Base-by-base conservation (phyloP, 2,329 filamentous ascomycete genomes). In the Phaeosphaeriaceae sp. region DNA sequence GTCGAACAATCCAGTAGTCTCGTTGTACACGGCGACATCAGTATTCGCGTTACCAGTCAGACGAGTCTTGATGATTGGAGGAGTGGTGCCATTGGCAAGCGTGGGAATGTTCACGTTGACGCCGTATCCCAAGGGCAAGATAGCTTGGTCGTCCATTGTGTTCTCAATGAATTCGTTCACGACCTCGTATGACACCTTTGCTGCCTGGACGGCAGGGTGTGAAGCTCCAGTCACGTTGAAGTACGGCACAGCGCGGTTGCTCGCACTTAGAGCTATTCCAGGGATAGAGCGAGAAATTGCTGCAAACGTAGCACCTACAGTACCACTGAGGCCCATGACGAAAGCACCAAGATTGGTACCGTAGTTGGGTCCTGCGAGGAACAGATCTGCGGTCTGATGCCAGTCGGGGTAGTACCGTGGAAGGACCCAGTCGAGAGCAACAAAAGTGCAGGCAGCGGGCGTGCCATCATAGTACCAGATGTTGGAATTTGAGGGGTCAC, bases 391-490 rank as follows among this genome's bases (percentile, higher is more conserved):
- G 1, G 78, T 77, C 65, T 83, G 80, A 65, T 82, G 76, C 66
- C 80, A 83, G 15, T 68, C 74, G 1, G 61, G 59, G 25, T 70
- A 71, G 56, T 72, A 64, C 3, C 65, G 64, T 4, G 84, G 84
- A 17, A 87, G 76, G 9, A 87, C 82, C 46, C 83, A 85, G 74
- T 87, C 84, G 6, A 87, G 78, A 1, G 81, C 84, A 5, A 87
- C 83, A 56, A 86, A 83, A 1, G 83, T 84, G 63, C 82, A 84
- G 0, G 84, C 81, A 0, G 83, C 83, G 0, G 85, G 84, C 0
- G 85, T 88, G 21, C 85, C 85, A 53, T 87, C 85, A 73, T 86
- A 88, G 67, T 87, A 87, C 83, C 83, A 87, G 61, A 88, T 85
- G 58, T 85, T 79, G 52, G 76, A 76, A 56, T 87, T 83, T 20